phyloP scores from a whole-genome alignment of 495 filamentous ascomycete species.

The Polyplosphaeria fusca region DNA sequence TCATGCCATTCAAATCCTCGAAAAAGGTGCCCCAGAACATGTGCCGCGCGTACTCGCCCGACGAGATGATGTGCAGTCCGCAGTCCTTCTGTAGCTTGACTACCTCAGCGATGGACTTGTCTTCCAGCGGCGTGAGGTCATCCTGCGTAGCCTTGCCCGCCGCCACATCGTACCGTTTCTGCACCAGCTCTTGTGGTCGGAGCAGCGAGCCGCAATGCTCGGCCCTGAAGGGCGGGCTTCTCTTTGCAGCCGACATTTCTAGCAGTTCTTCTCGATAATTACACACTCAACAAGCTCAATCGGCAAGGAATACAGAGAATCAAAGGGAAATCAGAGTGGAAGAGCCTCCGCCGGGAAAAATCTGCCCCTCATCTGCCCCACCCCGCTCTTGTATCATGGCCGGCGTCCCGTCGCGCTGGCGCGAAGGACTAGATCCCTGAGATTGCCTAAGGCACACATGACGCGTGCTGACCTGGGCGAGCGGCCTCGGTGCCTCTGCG shows the following conservation, averaged over 20 bases:
- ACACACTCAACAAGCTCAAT: too few species aligned
- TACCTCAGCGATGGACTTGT: constrained; percentile 39
- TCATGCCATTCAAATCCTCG: constrained; percentile 40
- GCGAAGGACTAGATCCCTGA: too few species aligned
- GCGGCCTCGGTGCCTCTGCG: too few species aligned
- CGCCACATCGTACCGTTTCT: constrained; percentile 39
- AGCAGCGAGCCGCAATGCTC: constrained; percentile 41
- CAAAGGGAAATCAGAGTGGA: too few species aligned
- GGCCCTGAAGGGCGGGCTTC: constrained; percentile 38
- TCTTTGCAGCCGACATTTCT: constrained; percentile 35
- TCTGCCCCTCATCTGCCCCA: too few species aligned
- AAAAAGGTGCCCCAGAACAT: constrained; percentile 41
- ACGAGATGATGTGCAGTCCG: constrained; percentile 37
- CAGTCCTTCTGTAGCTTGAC: constrained; percentile 40
- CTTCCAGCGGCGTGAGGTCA: constrained; percentile 33
- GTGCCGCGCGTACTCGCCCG: constrained; percentile 38
- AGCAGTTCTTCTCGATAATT: too few species aligned
- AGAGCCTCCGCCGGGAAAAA: too few species aligned
- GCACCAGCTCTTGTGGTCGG: constrained; percentile 39
- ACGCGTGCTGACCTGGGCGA: too few species aligned
- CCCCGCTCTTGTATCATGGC: too few species aligned
- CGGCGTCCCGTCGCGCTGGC: too few species aligned
- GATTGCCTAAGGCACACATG: too few species aligned
- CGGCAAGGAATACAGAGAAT: too few species aligned
- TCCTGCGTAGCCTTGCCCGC: constrained; percentile 27